Evolutionary conservation across 2,329 filamentous ascomycete genomes (phyloP).

Genomic region (Hysterium pulicare): DNA sequence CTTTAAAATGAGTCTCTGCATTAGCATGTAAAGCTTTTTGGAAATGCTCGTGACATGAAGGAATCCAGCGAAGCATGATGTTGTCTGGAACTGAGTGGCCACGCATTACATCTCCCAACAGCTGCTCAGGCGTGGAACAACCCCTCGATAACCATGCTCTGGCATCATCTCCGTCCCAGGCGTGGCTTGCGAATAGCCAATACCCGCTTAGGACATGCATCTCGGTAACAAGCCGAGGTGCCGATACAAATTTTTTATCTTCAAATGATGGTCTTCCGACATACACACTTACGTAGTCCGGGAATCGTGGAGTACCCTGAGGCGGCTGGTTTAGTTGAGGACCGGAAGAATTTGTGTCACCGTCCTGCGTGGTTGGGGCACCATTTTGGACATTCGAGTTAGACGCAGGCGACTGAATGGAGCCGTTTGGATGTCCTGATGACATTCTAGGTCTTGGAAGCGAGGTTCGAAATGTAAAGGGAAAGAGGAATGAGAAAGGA

Average conservation of each 20-base stretch:
- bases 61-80: not conserved
- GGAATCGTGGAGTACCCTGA: too few relatives aligned
- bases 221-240: not conserved
- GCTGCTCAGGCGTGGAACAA: not conserved
- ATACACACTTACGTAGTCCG: not conserved
- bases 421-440: too few relatives aligned
- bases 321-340: too few relatives aligned
- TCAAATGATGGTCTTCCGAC: not conserved
- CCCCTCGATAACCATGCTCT: not conserved
- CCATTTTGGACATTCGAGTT: too few relatives aligned
- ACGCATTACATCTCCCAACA: not conserved
- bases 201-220: not conserved
- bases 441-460: too few relatives aligned
- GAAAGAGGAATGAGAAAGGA: too few relatives aligned
- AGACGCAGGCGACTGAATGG: too few relatives aligned
- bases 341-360: too few relatives aligned
- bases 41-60: not conserved
- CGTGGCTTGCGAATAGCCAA: not conserved
- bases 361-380: too few relatives aligned
- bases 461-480: too few relatives aligned
- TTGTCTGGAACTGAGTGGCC: not conserved
- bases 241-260: not conserved
- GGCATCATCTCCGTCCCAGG: not conserved
- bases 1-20: not conserved
- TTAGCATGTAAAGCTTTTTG: not conserved